These are phyloP conservation scores for Rosa chinensis DNA, from an alignment of 306 rosid genomes.

Conservation along the genomic window DNA sequence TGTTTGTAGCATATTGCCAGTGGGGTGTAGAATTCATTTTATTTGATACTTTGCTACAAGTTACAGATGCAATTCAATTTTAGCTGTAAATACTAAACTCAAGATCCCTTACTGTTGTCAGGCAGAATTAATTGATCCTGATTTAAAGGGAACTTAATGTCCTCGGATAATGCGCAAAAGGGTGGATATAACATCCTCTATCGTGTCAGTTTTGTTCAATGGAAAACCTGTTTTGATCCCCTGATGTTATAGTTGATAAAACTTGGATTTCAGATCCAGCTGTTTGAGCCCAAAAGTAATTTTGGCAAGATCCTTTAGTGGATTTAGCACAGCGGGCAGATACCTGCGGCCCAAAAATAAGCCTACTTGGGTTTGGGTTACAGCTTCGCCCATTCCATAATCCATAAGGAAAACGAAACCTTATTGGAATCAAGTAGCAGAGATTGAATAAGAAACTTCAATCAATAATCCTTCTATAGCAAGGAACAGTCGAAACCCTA, in stretches of 20 bases:
- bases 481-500: too few relatives aligned
- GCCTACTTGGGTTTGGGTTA: too few relatives aligned
- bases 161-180: conserved; percentile 27
- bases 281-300: too few relatives aligned
- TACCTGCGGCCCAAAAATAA: too few relatives aligned
- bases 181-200: conserved; percentile 24
- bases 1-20: not conserved
- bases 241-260: not conserved
- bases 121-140: conserved; percentile 26
- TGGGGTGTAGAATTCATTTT: not conserved
- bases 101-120: not conserved
- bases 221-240: conserved; percentile 1
- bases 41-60: not conserved
- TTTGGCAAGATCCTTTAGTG: too few relatives aligned
- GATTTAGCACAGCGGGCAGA: too few relatives aligned
- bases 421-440: too few relatives aligned
- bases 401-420: too few relatives aligned
- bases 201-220: not conserved
- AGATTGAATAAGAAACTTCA: too few relatives aligned
- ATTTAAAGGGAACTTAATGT: conserved; percentile 27
- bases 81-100: not conserved
- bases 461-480: too few relatives aligned
- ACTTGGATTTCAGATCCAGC: not conserved
- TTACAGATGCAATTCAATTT: too few relatives aligned
- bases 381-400: too few relatives aligned